Conservation (phyloP, 2,329 filamentous ascomycete species). For the Ilyonectria destructans region DNA sequence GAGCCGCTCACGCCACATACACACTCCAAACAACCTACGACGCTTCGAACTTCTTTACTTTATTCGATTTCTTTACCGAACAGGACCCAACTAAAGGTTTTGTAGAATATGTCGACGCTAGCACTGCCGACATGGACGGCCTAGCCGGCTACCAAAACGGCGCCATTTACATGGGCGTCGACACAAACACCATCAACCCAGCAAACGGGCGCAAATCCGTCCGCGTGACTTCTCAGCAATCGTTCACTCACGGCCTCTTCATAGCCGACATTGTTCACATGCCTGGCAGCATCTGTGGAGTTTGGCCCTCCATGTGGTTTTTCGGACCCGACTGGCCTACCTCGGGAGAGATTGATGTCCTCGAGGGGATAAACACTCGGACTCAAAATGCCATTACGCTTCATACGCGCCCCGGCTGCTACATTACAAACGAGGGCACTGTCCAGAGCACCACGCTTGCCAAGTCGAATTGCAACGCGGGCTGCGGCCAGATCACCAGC, state of each 20-base stretch:
- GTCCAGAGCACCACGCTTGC: too few species aligned
- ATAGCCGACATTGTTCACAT: conserved; percentile 61
- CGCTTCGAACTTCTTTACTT: too few species aligned
- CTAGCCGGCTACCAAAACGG: conserved; percentile 51
- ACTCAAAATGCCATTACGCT: conserved; percentile 73
- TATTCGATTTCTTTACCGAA: too few species aligned
- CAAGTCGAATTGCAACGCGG: conserved; percentile 16
- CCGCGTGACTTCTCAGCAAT: conserved; percentile 74
- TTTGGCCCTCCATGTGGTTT: conserved; percentile 44
- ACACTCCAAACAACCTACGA: too few species aligned
- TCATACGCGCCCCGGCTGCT: conserved; percentile 70
- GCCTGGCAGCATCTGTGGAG: conserved; percentile 40
- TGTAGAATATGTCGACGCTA: conserved; percentile 67
- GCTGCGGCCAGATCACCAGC: conserved; percentile 29
- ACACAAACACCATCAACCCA: conserved; percentile 45
- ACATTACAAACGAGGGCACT: conserved; percentile 47
- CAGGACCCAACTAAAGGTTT: conserved; percentile 81
- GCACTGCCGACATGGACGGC: conserved; percentile 51
- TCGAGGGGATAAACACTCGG: conserved; percentile 79
- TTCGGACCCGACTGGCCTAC: too few species aligned
- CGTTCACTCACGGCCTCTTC: conserved; percentile 77
- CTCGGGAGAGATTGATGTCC: conserved; percentile 80
- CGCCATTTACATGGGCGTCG: conserved; percentile 57
- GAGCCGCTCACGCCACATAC: too few species aligned
- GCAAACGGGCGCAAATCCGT: conserved; percentile 73